These are phyloP conservation scores for Epichloe scottii DNA, from an alignment of 2,329 filamentous ascomycete genomes.

Conservation along the genomic window DNA sequence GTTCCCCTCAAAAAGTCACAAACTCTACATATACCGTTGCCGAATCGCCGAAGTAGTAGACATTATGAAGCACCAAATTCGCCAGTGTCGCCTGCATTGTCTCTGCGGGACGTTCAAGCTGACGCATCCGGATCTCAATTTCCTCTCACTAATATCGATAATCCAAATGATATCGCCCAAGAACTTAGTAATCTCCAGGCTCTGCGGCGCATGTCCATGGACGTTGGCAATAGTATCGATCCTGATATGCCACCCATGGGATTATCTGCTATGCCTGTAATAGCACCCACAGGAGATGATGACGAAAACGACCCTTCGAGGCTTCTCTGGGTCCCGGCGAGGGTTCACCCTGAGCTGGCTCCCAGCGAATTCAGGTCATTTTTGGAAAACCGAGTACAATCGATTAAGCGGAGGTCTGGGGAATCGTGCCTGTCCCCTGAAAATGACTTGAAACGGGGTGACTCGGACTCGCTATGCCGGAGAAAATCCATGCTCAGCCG, in stretches of 20 bases:
- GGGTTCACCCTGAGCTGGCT: constrained; percentile 86
- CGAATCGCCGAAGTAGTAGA: constrained; percentile 27
- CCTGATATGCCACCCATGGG: constrained; percentile 63
- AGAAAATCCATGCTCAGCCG: constrained; percentile 95
- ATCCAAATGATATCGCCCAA: constrained; percentile 78
- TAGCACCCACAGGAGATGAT: constrained; percentile 58
- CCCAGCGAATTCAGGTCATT: constrained; percentile 96
- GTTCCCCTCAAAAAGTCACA: constrained; percentile 28
- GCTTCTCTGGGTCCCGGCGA: constrained; percentile 89
- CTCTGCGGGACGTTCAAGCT: constrained; percentile 40
- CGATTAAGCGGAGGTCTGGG: constrained; percentile 73
- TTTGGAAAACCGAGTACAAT: constrained; percentile 82
- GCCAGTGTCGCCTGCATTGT: constrained; percentile 39
- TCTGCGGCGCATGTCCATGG: constrained; percentile 87
- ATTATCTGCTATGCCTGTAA: constrained; percentile 56
- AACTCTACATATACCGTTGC: constrained; percentile 26
- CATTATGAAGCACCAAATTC: constrained; percentile 31
- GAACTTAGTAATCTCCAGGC: constrained; percentile 88
- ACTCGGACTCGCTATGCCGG: constrained; percentile 52
- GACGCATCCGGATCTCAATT: constrained; percentile 56
- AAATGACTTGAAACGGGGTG: constrained; percentile 34
- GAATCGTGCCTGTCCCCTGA: constrained; percentile 53
- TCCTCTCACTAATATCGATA: constrained; percentile 79
- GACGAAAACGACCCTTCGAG: constrained; percentile 82
- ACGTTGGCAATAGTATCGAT: constrained; percentile 60